phyloP scores from a whole-genome alignment of 768 basidiomycete genomes.

The Lactifluus echinatus region DNA sequence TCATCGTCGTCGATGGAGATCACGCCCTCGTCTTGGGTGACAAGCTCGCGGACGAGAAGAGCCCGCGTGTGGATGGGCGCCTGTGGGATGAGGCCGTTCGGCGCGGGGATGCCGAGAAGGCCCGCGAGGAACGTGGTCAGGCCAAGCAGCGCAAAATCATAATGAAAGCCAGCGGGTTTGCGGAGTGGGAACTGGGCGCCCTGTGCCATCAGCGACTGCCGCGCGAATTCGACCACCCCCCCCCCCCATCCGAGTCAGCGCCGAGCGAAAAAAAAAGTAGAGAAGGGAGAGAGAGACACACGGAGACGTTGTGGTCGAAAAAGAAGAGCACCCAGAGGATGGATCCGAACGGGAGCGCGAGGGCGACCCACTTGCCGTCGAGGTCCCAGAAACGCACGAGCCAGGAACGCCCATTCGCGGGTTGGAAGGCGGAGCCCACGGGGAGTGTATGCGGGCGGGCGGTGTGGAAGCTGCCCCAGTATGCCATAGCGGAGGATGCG shows the following conservation, averaged over 20 bases:
- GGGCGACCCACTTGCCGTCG: slow-evolving; percentile 80
- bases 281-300: slow-evolving; percentile 30
- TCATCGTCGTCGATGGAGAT: slow-evolving; percentile 25
- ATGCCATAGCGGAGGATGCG: slow-evolving; percentile 67
- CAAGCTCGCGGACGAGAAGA: slow-evolving; percentile 56
- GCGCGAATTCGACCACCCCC: not conserved
- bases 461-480: slow-evolving; percentile 72
- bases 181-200: slow-evolving; percentile 79
- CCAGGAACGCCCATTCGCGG: slow-evolving; percentile 70
- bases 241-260: too few species aligned
- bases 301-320: slow-evolving; percentile 92
- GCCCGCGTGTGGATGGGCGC: slow-evolving; percentile 91
- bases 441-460: slow-evolving; percentile 61
- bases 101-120: slow-evolving; percentile 78
- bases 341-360: slow-evolving; percentile 83
- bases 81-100: slow-evolving; percentile 77
- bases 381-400: slow-evolving; percentile 85
- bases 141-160: slow-evolving; percentile 87
- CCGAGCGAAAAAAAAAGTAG: not conserved
- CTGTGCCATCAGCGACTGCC: slow-evolving; percentile 87
- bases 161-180: slow-evolving; percentile 86
- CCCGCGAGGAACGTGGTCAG: slow-evolving; percentile 85
- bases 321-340: slow-evolving; percentile 88
- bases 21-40: slow-evolving; percentile 31
- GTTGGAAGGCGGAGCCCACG: slow-evolving; percentile 55